These are phyloP conservation scores for Starmerella geochares DNA, from an alignment of 805 yeast species.

Conservation along the genomic window DNA sequence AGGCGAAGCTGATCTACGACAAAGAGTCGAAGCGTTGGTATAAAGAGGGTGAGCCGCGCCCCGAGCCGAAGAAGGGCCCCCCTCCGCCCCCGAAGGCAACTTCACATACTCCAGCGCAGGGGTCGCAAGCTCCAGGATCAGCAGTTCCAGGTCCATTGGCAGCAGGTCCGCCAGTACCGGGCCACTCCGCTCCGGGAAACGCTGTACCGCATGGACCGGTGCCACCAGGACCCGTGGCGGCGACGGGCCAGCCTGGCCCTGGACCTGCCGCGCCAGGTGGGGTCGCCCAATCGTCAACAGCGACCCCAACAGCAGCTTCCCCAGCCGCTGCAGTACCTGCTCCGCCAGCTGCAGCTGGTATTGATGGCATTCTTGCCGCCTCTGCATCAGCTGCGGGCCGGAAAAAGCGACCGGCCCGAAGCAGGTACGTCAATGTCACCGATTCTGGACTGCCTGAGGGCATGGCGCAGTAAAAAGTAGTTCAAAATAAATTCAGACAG, in stretches of 20 bases:
- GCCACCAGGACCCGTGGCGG: not conserved
- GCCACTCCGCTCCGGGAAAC: slow-evolving; percentile 13
- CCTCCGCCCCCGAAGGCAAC: slow-evolving; percentile 52
- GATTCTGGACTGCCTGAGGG: slow-evolving; percentile 29
- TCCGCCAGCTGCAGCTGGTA: slow-evolving; percentile 29
- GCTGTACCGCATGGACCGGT: slow-evolving; percentile 10
- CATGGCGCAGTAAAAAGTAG: not conserved
- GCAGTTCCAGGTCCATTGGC: not conserved
- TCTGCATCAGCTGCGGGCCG: slow-evolving; percentile 10
- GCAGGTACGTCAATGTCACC: slow-evolving; percentile 34
- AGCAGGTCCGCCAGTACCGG: slow-evolving; percentile 22
- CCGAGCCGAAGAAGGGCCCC: slow-evolving; percentile 40
- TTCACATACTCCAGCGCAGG: not conserved
- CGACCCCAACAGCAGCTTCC: slow-evolving; percentile 11
- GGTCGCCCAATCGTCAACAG: not conserved
- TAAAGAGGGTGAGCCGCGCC: slow-evolving; percentile 47
- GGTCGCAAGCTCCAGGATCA: slow-evolving; percentile 19
- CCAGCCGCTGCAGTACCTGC: not conserved
- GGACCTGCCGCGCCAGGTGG: slow-evolving; percentile 5
- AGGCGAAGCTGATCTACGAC: slow-evolving; percentile 64
- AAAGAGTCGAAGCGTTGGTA: slow-evolving; percentile 82
- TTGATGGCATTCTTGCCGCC: slow-evolving; percentile 38
- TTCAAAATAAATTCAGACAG: not conserved
- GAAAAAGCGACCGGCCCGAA: slow-evolving; percentile 16
- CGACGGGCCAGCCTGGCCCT: slow-evolving; percentile 17